Evolutionary conservation across 352 stramenopile species (phyloP).

Genomic region (Phytophthora pseudosyringae): DNA sequence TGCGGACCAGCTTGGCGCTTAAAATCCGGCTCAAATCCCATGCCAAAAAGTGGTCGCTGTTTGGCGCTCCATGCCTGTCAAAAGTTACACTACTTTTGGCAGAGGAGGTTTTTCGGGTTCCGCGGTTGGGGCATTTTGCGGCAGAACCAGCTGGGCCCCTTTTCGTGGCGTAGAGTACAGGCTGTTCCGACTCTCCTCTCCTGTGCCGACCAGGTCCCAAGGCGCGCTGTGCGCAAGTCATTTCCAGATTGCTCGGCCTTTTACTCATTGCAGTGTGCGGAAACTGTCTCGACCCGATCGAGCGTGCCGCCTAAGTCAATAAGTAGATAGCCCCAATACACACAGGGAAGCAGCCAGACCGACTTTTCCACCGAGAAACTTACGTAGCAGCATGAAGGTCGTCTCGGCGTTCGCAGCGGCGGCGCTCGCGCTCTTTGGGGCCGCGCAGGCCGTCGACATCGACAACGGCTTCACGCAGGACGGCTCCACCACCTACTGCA

Average conservation of each 20-base stretch:
- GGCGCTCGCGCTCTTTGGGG: constrained; percentile 20
- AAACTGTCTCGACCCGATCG: constrained; percentile 26
- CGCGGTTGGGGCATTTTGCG: constrained; percentile 15
- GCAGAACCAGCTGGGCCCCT: constrained; percentile 33
- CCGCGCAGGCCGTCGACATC: constrained; percentile 41
- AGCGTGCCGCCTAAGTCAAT: constrained; percentile 3
- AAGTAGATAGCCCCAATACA: constrained; percentile 9
- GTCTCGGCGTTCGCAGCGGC: constrained; percentile 15
- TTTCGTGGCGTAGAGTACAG: constrained; percentile 37
- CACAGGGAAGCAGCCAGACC: constrained; percentile 14
- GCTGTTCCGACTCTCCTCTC: constrained; percentile 33
- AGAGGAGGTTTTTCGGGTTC: constrained; percentile 1
- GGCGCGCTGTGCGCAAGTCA: constrained; percentile 12
- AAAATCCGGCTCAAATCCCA: constrained; percentile 16
- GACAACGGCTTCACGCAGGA: constrained; percentile 72
- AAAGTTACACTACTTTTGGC: constrained; percentile 8
- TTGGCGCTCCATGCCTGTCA: constrained; percentile 10
- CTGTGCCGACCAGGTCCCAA: constrained; percentile 25
- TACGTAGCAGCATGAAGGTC: constrained; percentile 38
- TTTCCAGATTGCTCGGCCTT: constrained; percentile 38
- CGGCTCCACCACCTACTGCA: constrained; percentile 75
- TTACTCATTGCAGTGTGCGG: constrained; percentile 24
- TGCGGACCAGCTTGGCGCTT: neutral
- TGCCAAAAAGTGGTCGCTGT: constrained; percentile 1
- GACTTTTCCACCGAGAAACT: constrained; percentile 41